Conservation (phyloP, 169 alveolate genomes). For the Plasmodium yoelii region DNA sequence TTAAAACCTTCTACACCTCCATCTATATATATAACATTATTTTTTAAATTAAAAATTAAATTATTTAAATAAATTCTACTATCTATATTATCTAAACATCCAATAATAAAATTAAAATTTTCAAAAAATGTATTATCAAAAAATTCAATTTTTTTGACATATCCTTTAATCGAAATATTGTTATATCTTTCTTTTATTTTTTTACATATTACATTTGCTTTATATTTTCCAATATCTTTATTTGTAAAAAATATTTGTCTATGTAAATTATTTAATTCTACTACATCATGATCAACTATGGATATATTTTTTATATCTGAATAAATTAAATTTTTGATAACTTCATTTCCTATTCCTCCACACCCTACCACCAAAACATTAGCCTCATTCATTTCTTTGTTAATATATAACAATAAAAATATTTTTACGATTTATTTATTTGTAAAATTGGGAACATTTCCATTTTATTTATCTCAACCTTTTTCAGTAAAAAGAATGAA, state of each 20-base stretch:
- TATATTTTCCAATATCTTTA: constrained; percentile 26
- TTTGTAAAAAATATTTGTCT: constrained; percentile 78
- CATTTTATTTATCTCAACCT: too few relatives aligned
- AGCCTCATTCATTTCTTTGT: neutral
- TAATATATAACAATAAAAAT: too few relatives aligned
- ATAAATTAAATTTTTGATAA: constrained; percentile 74
- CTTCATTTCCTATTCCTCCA: constrained; percentile 82
- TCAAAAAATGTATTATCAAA: constrained; percentile 39
- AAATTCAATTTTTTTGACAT: constrained; percentile 11
- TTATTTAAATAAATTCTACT: constrained; percentile 33
- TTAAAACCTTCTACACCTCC: constrained; percentile 83
- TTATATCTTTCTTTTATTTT: constrained; percentile 15
- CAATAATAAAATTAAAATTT: constrained; percentile 44
- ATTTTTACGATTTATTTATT: too few relatives aligned
- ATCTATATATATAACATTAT: constrained; percentile 73
- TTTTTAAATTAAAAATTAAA: constrained; percentile 23
- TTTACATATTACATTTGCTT: constrained; percentile 7
- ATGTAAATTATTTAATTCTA: constrained; percentile 79
- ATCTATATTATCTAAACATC: constrained; percentile 56
- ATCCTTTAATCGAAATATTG: constrained; percentile 29
- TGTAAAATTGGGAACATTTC: too few relatives aligned
- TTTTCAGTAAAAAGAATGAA: too few relatives aligned
- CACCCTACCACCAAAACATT: constrained; percentile 78
- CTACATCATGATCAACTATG: constrained; percentile 79
- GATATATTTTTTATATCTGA: constrained; percentile 57